Base-by-base conservation (phyloP, 257 asterid genomes). In the Solanum chaucha region DNA sequence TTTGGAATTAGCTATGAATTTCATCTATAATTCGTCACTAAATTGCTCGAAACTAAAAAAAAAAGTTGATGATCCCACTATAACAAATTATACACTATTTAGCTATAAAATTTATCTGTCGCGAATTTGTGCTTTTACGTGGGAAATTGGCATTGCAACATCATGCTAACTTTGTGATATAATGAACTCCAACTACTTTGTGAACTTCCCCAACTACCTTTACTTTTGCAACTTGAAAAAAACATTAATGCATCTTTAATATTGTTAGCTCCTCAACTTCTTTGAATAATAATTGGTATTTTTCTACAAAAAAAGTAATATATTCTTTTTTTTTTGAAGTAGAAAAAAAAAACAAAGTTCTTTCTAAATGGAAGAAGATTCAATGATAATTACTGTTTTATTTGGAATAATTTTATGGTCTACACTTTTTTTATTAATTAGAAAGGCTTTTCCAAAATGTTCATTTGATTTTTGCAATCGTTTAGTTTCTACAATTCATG, bases 391-490 rank as follows among this genome's bases (percentile, higher is more conserved):
- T 36, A 7, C 89, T 68, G 87, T 92, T 4, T 78, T 89, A 4
- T 41, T 86, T 2, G 91, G 92, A n/a, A 94, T 90, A 5, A 41
- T 92, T 10, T 91, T 87, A 58, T 94, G 98, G 98, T 68, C 94
- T 3, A 68, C 91, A 12, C 41, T 92, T 88, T 94, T 93, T 74
- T 3, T 90, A 26, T 68, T 86, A 5, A 19, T 84, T n/a, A 92
- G 90, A 38, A 90, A 82, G 73, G 5, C 88, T 10, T 64, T 91
- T 24, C 88, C 93, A 1, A 85, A 87, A 26, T 89, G 92, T 22
- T 92, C 98, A 4, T 94, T 93, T 82, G 94, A 92, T 86, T 93
- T 93, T 89, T 92, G 95, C 90, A 94, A 93, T 87, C 94, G 98
- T 34, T 82, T 93, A 30, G 94, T 93, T 17, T 93, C 98, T 0